Conservation (phyloP, 179 eudicot species). For the Silene noctiflora region DNA sequence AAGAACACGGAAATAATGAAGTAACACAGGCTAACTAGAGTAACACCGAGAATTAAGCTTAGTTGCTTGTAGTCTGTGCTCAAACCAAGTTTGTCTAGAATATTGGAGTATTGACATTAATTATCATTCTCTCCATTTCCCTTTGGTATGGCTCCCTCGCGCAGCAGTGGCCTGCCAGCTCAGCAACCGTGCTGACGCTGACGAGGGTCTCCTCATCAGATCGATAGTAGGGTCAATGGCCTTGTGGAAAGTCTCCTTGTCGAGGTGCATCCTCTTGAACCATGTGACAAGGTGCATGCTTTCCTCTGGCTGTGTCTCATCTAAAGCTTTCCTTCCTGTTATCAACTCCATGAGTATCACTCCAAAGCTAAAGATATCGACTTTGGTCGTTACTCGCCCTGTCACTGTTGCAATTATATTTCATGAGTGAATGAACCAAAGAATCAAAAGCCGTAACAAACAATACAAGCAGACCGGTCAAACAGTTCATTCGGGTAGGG, state of each 20-base stretch:
- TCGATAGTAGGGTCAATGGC: conserved; percentile 62
- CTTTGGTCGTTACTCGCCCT: conserved; percentile 79
- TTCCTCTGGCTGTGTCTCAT: conserved; percentile 76
- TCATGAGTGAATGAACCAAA: no score
- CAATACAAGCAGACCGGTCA: no score
- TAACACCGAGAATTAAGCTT: no score
- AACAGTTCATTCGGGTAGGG: no score
- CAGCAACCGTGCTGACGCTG: conserved; percentile 67
- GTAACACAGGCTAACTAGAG: no score
- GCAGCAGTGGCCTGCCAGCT: conserved; percentile 78
- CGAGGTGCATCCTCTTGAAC: conserved; percentile 67
- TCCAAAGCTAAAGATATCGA: conserved; percentile 74
- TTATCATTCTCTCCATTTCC: no score
- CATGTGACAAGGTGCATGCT: conserved; percentile 82
- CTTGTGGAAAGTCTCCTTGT: conserved; percentile 59
- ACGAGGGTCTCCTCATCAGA: conserved; percentile 54
- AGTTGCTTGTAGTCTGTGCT: no score
- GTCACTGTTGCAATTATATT: conserved; percentile 43
- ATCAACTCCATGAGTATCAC: conserved; percentile 77
- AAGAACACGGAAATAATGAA: no score
- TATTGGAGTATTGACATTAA: no score
- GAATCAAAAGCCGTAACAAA: no score
- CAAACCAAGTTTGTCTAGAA: no score
- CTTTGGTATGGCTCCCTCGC: conserved; percentile 78
- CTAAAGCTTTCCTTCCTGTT: conserved; percentile 72